Conservation (phyloP, 108 stramenopile species). For the Seminavis robusta region DNA sequence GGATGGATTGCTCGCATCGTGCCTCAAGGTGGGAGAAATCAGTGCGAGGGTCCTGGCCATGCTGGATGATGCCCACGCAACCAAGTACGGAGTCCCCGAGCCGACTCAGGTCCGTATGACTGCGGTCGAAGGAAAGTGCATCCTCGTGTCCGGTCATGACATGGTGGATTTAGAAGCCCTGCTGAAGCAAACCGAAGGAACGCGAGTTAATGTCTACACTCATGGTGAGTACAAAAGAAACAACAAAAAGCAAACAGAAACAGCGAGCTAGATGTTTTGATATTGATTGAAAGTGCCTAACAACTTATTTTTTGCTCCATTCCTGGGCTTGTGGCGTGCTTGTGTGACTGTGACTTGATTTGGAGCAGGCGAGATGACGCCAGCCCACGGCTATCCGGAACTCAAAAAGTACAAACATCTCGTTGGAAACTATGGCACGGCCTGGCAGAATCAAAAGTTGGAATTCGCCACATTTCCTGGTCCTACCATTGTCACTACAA, state of each 20-base stretch:
- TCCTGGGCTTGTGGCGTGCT: too few species aligned
- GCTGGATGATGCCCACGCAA: conserved; percentile 65
- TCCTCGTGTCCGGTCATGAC: conserved; percentile 82
- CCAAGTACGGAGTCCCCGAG: conserved; percentile 50
- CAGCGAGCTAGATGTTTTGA: too few species aligned
- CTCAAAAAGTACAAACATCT: conserved; percentile 71
- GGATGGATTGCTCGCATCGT: conserved; percentile 62
- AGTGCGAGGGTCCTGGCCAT: conserved; percentile 56
- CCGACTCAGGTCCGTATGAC: conserved; percentile 64
- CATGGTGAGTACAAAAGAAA: too few species aligned
- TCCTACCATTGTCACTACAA: conserved; percentile 74
- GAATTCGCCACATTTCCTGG: conserved; percentile 79
- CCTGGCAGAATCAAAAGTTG: conserved; percentile 85
- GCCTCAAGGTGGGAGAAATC: conserved; percentile 55
- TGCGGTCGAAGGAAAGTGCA: conserved; percentile 67
- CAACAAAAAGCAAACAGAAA: too few species aligned
- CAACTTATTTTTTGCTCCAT: too few species aligned
- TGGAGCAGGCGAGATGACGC: too few species aligned
- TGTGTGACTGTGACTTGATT: too few species aligned
- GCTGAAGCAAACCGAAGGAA: conserved; percentile 81
- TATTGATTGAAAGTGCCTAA: too few species aligned
- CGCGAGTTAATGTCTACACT: conserved; percentile 83
- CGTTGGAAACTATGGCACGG: conserved; percentile 76
- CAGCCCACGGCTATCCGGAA: conserved; percentile 77
- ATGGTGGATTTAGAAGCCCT: conserved; percentile 57